Percentiles rank a stretch among this genome's conserved stretches.
Conservation (phyloP, 169 alveolate species). For the Eimeria necatrix region DNA sequence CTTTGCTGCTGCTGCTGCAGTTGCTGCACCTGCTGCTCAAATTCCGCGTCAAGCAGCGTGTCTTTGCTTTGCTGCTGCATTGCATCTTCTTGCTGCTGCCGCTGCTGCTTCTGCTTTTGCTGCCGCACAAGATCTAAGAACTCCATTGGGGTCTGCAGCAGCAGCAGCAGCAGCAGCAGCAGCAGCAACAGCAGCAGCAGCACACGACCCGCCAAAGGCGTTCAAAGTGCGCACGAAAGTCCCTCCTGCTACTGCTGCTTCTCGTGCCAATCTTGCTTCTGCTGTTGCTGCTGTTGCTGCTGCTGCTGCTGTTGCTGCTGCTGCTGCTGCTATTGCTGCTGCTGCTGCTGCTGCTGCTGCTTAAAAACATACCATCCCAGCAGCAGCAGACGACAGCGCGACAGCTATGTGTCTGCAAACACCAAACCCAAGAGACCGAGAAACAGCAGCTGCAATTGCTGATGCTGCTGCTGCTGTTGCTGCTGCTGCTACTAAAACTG, state of each 20-base stretch:
- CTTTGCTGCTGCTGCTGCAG: constrained; percentile 19
- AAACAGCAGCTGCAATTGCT: neutral
- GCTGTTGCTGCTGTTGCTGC: constrained; percentile 27
- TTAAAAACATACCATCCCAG: neutral
- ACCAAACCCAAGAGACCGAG: neutral
- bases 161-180: constrained; percentile 13
- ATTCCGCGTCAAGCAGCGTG: too few species aligned
- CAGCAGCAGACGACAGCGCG: constrained; percentile 31
- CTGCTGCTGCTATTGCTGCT: neutral
- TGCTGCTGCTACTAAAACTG: neutral
- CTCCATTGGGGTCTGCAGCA: neutral
- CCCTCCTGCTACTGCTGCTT: neutral
- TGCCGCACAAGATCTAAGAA: neutral
- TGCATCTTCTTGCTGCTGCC: neutral
- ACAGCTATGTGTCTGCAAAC: neutral
- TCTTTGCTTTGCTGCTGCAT: constrained; percentile 19
- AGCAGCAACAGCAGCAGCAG: neutral
- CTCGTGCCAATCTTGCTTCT: neutral
- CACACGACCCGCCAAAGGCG: neutral
- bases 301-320: constrained; percentile 46
- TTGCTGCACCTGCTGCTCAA: constrained; percentile 6
- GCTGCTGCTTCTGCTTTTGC: neutral
- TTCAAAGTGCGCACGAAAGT: neutral
- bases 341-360: constrained; percentile 23
- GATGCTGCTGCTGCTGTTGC: neutral